phyloP scores from a whole-genome alignment of 257 asterid species.

The Primulina eburnea region DNA sequence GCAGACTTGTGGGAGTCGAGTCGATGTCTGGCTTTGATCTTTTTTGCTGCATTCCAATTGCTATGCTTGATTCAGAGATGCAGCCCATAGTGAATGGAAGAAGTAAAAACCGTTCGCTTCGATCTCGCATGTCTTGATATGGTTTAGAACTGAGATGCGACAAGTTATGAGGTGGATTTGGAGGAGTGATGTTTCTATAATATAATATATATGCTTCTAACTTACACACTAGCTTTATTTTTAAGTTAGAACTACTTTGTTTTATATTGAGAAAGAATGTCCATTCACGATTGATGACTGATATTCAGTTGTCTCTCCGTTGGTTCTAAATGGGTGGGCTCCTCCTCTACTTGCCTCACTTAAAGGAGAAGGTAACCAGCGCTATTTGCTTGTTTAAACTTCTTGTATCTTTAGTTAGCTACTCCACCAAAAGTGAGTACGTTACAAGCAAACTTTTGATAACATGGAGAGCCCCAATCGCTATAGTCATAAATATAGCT shows the following conservation, averaged over 20 bases:
- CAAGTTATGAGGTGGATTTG: slow-evolving; percentile 34
- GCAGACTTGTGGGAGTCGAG: slow-evolving; percentile 51
- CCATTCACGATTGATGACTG: slow-evolving; percentile 26
- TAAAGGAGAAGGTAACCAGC: slow-evolving; percentile 45
- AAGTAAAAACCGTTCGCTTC: slow-evolving; percentile 55
- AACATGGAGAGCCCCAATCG: neutral
- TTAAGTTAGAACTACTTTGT: slow-evolving; percentile 46
- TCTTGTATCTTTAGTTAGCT: slow-evolving; percentile 25
- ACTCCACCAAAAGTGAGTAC: slow-evolving; percentile 38
- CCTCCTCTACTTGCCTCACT: slow-evolving; percentile 41
- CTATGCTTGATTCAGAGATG: slow-evolving; percentile 72
- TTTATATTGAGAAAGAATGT: slow-evolving; percentile 35
- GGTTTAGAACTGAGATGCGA: slow-evolving; percentile 15
- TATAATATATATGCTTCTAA: slow-evolving; percentile 26
- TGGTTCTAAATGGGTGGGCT: slow-evolving; percentile 44
- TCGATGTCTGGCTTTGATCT: slow-evolving; percentile 40
- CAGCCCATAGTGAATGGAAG: slow-evolving; percentile 71
- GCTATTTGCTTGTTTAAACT: slow-evolving; percentile 12
- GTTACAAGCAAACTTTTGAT: slow-evolving; percentile 24
- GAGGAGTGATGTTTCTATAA: slow-evolving; percentile 31
- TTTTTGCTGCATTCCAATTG: slow-evolving; percentile 47
- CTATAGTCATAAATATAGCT: neutral
- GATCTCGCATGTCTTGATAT: slow-evolving; percentile 48
- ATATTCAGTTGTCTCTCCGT: slow-evolving; percentile 38
- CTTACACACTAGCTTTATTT: slow-evolving; percentile 34